A percentile compares a stretch with the other conserved stretches of the same genome.
These are phyloP conservation scores for Aspergillus cavernicola DNA, from an alignment of 495 filamentous ascomycete genomes.

Conservation along the genomic window DNA sequence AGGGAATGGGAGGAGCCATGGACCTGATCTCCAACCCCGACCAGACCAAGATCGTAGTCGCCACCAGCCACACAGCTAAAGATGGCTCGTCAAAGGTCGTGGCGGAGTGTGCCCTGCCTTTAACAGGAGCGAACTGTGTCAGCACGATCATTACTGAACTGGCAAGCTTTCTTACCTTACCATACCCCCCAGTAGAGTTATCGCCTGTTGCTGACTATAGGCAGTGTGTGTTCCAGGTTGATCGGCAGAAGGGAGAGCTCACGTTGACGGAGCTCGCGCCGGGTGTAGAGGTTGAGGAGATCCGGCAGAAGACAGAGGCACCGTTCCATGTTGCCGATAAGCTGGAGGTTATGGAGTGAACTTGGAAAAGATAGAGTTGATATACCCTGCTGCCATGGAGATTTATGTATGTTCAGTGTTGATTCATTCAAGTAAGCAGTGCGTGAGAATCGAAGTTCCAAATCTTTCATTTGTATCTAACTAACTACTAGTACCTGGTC, in stretches of 20 bases:
- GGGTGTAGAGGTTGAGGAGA: slow-evolving; percentile 79
- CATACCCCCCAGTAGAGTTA: not conserved
- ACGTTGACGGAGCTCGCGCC: slow-evolving; percentile 81
- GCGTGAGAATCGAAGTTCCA: no score
- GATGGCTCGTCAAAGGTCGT: slow-evolving; percentile 87
- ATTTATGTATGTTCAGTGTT: no score
- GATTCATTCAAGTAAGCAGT: no score
- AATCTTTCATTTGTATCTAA: no score
- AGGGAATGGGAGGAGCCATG: slow-evolving; percentile 97
- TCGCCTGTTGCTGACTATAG: not conserved
- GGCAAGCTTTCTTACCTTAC: slow-evolving; percentile 39
- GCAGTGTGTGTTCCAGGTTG: slow-evolving; percentile 78
- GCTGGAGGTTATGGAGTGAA: slow-evolving; percentile 70
- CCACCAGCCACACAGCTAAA: slow-evolving; percentile 89
- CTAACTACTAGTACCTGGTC: no score
- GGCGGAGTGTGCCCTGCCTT: slow-evolving; percentile 76
- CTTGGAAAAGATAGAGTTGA: not conserved
- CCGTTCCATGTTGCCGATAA: slow-evolving; percentile 68
- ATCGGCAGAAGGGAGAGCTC: slow-evolving; percentile 67
- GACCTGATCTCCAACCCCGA: slow-evolving; percentile 83
- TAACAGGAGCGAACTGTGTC: slow-evolving; percentile 82
- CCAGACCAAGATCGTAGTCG: slow-evolving; percentile 84
- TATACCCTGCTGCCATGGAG: slow-evolving; percentile 1
- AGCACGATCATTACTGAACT: slow-evolving; percentile 90
- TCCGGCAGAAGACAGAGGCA: slow-evolving; percentile 80